phyloP scores from a whole-genome alignment of 2,329 filamentous ascomycete genomes.

The Cercospora sp. region DNA sequence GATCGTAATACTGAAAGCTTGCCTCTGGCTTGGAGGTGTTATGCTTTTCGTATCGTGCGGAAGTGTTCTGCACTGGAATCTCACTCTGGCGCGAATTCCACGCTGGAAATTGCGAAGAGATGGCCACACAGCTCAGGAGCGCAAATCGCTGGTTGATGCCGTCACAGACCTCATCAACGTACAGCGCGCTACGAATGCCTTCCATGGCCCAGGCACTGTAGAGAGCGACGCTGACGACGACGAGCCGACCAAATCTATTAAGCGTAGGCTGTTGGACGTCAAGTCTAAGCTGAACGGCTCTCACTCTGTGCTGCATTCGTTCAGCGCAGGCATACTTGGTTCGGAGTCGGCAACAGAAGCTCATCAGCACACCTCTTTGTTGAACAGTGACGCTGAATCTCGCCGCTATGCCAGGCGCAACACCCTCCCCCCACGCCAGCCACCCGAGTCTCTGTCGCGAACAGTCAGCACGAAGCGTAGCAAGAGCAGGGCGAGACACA shows the following conservation, averaged over 20 bases:
- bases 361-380: constrained; percentile 7
- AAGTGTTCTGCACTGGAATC: constrained; percentile 76
- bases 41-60: constrained; percentile 71
- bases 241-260: constrained; percentile 31
- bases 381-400: constrained; percentile 13
- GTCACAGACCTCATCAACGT: constrained; percentile 42
- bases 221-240: constrained; percentile 54
- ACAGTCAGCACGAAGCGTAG: constrained; percentile 16
- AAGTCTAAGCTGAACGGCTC: constrained; percentile 27
- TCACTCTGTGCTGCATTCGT: constrained; percentile 20
- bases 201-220: constrained; percentile 21
- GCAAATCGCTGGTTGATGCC: constrained; percentile 46
- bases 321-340: constrained; percentile 21
- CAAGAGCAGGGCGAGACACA: constrained; percentile 61
- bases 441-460: constrained; percentile 7
- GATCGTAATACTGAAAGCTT: constrained; percentile 44
- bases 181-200: constrained; percentile 33
- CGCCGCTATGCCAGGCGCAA: constrained; percentile 26
- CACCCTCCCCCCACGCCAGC: constrained; percentile 29
- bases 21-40: constrained; percentile 64
- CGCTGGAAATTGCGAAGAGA: constrained; percentile 80
- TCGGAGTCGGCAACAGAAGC: constrained; percentile 31
- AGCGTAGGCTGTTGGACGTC: constrained; percentile 20
- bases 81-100: constrained; percentile 82
- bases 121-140: constrained; percentile 45